Evolutionary conservation across 257 asterid species (phyloP).

Genomic region (Paulownia fortunei): DNA sequence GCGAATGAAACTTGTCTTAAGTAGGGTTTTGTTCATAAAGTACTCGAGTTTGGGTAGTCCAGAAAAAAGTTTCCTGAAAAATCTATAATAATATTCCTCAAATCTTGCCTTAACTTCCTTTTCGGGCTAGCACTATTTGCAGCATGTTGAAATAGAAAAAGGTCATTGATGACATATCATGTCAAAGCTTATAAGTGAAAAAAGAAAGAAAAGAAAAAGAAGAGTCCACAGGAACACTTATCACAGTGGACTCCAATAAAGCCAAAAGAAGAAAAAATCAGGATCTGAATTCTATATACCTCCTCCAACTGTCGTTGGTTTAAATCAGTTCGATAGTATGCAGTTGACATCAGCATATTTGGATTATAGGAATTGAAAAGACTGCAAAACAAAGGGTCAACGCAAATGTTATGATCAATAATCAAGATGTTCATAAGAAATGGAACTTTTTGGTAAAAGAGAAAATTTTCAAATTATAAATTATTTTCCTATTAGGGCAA

Average conservation of each 20-base stretch:
- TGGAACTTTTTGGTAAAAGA: neutral
- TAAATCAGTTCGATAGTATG: conserved; percentile 81
- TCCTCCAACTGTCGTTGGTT: conserved; percentile 72
- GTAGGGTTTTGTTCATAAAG: neutral
- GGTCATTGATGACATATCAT: neutral
- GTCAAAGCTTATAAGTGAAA: neutral
- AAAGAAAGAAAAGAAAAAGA: neutral
- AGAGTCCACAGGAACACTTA: conserved; percentile 1
- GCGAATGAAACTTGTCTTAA: neutral
- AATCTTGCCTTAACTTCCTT: conserved; percentile 6
- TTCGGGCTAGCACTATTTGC: neutral
- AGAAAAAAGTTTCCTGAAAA: neutral
- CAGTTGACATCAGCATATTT: conserved; percentile 80
- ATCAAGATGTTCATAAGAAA: conserved; percentile 1
- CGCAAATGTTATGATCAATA: conserved; percentile 14
- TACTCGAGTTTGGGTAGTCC: neutral
- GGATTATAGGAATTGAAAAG: conserved; percentile 90
- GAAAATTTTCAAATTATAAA: conserved; percentile 12
- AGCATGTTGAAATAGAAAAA: conserved; percentile 6
- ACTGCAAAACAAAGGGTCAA: conserved; percentile 56
- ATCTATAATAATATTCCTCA: neutral
- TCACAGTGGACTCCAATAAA: conserved; percentile 22
- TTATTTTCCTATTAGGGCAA: conserved; percentile 15
- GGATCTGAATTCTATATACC: conserved; percentile 51
- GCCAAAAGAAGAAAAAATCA: conserved; percentile 23